Percentiles rank a stretch among this genome's conserved stretches.
These are phyloP conservation scores for Neostapfia colusana DNA, from an alignment of 176 grass and related monocot species.

Conservation along the genomic window DNA sequence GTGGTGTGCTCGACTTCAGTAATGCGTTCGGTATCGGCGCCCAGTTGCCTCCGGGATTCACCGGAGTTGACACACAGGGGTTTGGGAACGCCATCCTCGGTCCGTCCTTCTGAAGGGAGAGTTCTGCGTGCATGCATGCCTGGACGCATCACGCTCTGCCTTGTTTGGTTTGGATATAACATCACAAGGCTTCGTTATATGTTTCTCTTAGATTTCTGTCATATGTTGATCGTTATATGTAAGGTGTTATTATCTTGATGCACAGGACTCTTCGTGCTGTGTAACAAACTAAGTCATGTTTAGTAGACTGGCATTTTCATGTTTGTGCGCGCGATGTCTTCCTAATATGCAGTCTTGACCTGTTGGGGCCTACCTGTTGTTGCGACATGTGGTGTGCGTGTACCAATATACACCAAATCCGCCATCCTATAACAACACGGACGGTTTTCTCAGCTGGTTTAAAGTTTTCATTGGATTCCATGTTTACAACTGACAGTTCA, in stretches of 20 bases:
- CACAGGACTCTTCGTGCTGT: not conserved
- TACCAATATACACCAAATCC: too few species aligned
- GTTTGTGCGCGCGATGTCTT: not conserved
- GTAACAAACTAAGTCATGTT: not conserved
- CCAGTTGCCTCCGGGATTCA: not conserved
- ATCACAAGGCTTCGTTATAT: not conserved
- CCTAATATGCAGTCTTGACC: not conserved
- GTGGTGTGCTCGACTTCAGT: not conserved
- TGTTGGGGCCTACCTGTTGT: too few species aligned
- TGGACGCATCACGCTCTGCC: not conserved
- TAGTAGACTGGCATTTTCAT: not conserved
- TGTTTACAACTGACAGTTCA: not conserved
- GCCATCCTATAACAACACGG: not conserved
- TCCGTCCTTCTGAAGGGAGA: not conserved
- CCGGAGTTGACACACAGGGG: not conserved
- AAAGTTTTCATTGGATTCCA: not conserved
- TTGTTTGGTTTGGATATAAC: not conserved
- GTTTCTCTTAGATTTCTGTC: not conserved
- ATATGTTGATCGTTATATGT: not conserved
- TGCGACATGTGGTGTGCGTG: too few species aligned
- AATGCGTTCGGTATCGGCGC: not conserved
- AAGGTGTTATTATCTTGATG: not conserved
- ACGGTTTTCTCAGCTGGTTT: not conserved
- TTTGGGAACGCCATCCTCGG: constrained; percentile 14
- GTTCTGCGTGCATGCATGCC: not conserved